Evolutionary conservation across 177 flowering plant species (phyloP).

Genomic region (Vitis hybrid): DNA sequence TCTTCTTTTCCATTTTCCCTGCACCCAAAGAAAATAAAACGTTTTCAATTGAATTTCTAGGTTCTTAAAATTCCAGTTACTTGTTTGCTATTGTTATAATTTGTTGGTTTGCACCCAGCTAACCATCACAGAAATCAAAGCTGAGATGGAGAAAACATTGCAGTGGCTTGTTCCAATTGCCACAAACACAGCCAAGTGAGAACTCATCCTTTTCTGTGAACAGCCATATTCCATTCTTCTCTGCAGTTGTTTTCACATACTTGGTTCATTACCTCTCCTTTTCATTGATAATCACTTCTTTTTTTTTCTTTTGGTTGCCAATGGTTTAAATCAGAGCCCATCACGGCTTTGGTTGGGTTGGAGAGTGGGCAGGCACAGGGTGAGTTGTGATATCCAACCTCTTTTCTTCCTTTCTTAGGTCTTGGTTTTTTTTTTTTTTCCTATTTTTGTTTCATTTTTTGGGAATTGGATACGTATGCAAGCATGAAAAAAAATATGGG

Average conservation of each 20-base stretch:
- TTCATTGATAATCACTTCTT: neutral
- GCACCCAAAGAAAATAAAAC: too few species aligned
- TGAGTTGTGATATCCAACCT: slow-evolving; percentile 16
- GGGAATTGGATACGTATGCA: neutral
- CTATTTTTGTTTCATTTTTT: neutral
- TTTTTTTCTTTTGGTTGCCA: slow-evolving; percentile 1
- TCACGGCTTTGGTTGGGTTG: slow-evolving; percentile 76
- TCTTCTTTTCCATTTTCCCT: too few species aligned
- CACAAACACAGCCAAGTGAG: slow-evolving; percentile 78
- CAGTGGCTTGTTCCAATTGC: slow-evolving; percentile 91
- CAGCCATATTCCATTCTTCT: neutral
- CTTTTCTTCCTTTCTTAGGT: neutral
- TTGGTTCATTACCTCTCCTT: neutral
- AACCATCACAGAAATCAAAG: slow-evolving; percentile 34
- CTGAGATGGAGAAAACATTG: slow-evolving; percentile 87
- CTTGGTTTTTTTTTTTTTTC: neutral
- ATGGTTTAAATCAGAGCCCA: slow-evolving; percentile 39
- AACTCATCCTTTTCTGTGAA: too few species aligned
- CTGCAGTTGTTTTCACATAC: neutral
- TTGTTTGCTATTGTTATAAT: too few species aligned
- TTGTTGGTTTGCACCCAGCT: too few species aligned
- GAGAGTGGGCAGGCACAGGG: slow-evolving; percentile 64
- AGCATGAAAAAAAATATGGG: neutral
- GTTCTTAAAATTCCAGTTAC: too few species aligned
- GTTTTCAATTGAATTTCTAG: too few species aligned